These are phyloP conservation scores for Taiozyma sp. DNA, from an alignment of 1,139 yeast species.

Conservation along the genomic window DNA sequence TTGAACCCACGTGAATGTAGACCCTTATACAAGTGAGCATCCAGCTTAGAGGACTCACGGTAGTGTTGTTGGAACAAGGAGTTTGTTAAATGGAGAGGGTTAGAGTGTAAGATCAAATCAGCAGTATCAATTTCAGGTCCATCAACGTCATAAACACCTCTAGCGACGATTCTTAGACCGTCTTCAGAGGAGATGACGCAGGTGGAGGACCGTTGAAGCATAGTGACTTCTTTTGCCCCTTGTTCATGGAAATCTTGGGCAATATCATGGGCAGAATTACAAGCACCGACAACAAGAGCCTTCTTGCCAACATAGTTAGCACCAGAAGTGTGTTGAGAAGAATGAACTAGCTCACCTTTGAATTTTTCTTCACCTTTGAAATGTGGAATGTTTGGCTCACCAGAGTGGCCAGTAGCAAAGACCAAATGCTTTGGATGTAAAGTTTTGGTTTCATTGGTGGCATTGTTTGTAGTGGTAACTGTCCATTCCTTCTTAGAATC, in stretches of 20 bases:
- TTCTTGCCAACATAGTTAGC: constrained; percentile 35
- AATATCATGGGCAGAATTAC: constrained; percentile 42
- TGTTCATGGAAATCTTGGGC: constrained; percentile 41
- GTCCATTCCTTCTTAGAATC: constrained; percentile 29
- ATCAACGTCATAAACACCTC: constrained; percentile 32
- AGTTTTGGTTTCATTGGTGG: constrained; percentile 18
- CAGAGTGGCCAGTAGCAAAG: constrained; percentile 40
- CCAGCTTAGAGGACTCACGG: constrained; percentile 29
- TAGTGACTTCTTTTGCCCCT: constrained; percentile 35
- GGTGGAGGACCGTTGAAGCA: constrained; percentile 40
- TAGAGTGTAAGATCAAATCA: constrained; percentile 31
- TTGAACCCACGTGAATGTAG: constrained; percentile 34
- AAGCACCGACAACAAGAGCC: constrained; percentile 40
- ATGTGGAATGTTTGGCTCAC: constrained; percentile 37
- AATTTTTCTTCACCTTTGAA: constrained; percentile 34
- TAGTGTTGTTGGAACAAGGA: constrained; percentile 31
- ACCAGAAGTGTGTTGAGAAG: constrained; percentile 37
- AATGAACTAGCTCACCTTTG: constrained; percentile 36
- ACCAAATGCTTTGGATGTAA: constrained; percentile 32
- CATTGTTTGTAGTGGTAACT: constrained; percentile 27
- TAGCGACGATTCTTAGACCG: constrained; percentile 28
- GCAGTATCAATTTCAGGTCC: constrained; percentile 37
- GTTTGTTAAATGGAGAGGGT: constrained; percentile 31
- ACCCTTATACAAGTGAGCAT: constrained; percentile 29
- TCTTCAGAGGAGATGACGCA: constrained; percentile 35